Conservation (phyloP, 306 rosid species). For the Acacia confusa region DNA sequence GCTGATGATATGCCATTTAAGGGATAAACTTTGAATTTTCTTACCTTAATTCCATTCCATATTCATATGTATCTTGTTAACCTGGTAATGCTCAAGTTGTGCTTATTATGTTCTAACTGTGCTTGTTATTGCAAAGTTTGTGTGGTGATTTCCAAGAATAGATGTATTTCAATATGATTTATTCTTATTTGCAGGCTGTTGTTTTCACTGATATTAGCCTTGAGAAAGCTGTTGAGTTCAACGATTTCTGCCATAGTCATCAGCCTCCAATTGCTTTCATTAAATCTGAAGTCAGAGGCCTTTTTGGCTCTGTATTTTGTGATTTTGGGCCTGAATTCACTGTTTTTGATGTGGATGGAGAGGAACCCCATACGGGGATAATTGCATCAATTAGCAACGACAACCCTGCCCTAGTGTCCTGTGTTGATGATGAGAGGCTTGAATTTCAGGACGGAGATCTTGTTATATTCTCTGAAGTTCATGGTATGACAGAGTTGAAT, state of each 20-base stretch:
- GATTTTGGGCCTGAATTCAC: slow-evolving; percentile 96
- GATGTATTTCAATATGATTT: slow-evolving; percentile 12
- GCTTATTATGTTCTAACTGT: not conserved
- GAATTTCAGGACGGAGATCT: slow-evolving; percentile 95
- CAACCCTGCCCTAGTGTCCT: slow-evolving; percentile 67
- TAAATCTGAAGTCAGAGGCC: slow-evolving; percentile 92
- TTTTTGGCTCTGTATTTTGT: slow-evolving; percentile 89
- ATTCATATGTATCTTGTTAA: not conserved
- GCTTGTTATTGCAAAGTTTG: slow-evolving; percentile 8
- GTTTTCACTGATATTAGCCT: slow-evolving; percentile 71
- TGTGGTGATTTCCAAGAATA: not conserved
- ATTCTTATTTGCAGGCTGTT: slow-evolving; percentile 65
- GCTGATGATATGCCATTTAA: not conserved
- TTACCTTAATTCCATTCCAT: not conserved
- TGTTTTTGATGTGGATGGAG: slow-evolving; percentile 87
- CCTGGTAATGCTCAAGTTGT: not conserved
- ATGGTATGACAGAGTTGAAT: slow-evolving; percentile 85
- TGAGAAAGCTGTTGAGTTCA: slow-evolving; percentile 69
- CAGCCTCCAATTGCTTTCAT: slow-evolving; percentile 89
- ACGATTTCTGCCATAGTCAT: slow-evolving; percentile 81
- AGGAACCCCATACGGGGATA: slow-evolving; percentile 83
- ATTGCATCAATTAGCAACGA: slow-evolving; percentile 86
- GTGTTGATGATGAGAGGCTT: slow-evolving; percentile 93
- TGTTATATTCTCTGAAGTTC: slow-evolving; percentile 87
- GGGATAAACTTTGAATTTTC: not conserved